phyloP scores from a whole-genome alignment of 305 asterid genomes.

The Fraxinus ornus region DNA sequence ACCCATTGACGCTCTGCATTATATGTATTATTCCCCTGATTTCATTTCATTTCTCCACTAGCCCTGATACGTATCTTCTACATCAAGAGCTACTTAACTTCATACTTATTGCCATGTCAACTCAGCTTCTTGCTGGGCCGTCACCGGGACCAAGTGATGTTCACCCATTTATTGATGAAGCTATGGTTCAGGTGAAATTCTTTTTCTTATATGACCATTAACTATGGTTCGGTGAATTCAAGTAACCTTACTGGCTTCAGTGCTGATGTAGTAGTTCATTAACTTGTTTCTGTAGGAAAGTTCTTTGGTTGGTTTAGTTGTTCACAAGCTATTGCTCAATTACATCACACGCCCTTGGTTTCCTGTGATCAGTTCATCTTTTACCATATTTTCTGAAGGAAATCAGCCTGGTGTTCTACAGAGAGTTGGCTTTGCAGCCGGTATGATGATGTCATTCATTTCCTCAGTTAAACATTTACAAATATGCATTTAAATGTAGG shows the following conservation, averaged over 20 bases:
- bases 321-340: slow-evolving; percentile 64
- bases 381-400: slow-evolving; percentile 58
- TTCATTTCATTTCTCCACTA: slow-evolving; percentile 24
- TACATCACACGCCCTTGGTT: slow-evolving; percentile 59
- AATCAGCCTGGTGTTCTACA: slow-evolving; percentile 74
- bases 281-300: slow-evolving; percentile 61
- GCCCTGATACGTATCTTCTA: slow-evolving; percentile 70
- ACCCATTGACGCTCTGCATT: slow-evolving; percentile 14
- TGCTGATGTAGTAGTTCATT: slow-evolving; percentile 12
- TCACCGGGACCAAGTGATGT: slow-evolving; percentile 79
- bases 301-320: slow-evolving; percentile 62
- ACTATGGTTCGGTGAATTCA: slow-evolving; percentile 1
- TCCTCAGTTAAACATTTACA: neutral
- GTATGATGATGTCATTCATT: slow-evolving; percentile 36
- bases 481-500: neutral
- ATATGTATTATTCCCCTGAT: slow-evolving; percentile 24
- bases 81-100: slow-evolving; percentile 87
- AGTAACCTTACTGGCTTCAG: slow-evolving; percentile 16
- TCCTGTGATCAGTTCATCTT: slow-evolving; percentile 47
- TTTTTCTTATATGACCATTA: neutral
- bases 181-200: slow-evolving; percentile 69
- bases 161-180: slow-evolving; percentile 87
- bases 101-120: slow-evolving; percentile 77
- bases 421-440: slow-evolving; percentile 89
- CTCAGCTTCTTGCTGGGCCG: slow-evolving; percentile 89